Base-by-base conservation (phyloP, 2,329 filamentous ascomycete species). In the Pseudogymnoascus sp. region DNA sequence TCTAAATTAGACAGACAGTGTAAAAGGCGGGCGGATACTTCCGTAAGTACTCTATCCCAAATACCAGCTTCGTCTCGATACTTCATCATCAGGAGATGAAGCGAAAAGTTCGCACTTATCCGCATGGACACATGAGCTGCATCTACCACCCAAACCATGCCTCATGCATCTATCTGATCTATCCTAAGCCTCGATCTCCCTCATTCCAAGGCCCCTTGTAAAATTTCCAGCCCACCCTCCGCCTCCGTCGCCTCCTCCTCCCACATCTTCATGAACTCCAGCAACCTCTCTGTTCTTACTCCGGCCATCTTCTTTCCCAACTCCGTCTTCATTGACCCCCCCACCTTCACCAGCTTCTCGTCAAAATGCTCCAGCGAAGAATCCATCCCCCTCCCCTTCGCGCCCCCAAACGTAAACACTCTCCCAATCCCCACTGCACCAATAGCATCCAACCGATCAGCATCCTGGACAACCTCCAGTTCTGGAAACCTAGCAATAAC, bases 391-490 rank as follows among this genome's bases (percentile, higher is more conserved):
- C 77, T 75, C 4, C 73, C 72, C 72, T 81, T 84, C 9, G 85
- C 87, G 0, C 87, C 91, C 0, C 88, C 84, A 71, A 85, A 97
- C 0, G 87, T 85, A 71, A 94, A 92, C 39, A 83, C 84, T 43
- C 93, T 78, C 2, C 84, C 92, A 61, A 96, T 86, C 0, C 93
- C 93, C 30, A 97, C 83, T 0, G 89, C 90, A 1, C 92, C 93
- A 58, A 97, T 86, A 3, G 91, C 89, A 74, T 97, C 93, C n/a
- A 97, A 78, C 6, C 92, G 81, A 76, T 97, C 93, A 3, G 92
- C 92, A 73, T 97, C 93, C 75, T 97, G 92, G 32, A 97, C 91
- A 57, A 96, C 83, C 0, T 84, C 91, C 34, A 94, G 77, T 72
- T 94, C 90, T 1, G 90, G 90, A 71, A 89, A 78, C 30, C 75